phyloP scores from a whole-genome alignment of 2,329 filamentous ascomycete genomes.

The Lecanosticta acicola region DNA sequence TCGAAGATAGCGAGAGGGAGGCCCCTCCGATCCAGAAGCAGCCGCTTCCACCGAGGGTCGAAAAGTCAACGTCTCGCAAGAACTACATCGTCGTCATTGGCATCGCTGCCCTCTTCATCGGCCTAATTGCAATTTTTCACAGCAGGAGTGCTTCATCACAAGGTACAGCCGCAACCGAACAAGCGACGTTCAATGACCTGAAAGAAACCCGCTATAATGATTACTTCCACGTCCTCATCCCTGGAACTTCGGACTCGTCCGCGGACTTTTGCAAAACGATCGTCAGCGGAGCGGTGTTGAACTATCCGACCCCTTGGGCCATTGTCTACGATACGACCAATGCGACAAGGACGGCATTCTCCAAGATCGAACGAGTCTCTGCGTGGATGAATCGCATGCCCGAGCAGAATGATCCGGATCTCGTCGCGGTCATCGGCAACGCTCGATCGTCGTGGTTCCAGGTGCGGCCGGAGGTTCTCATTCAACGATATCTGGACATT shows the following conservation, averaged over 20 bases:
- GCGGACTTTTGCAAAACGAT: constrained; percentile 13
- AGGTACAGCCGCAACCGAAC: too few relatives aligned
- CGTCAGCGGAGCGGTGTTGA: constrained; percentile 9
- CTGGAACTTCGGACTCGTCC: constrained; percentile 1
- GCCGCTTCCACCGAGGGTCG: neutral
- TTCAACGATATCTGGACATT: constrained; percentile 8
- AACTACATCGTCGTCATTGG: too few relatives aligned
- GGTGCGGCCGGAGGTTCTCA: constrained; percentile 12
- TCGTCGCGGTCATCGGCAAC: constrained; percentile 10
- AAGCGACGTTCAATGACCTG: too few relatives aligned
- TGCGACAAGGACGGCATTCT: constrained; percentile 1
- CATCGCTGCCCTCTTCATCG: too few relatives aligned
- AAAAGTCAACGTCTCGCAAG: too few relatives aligned
- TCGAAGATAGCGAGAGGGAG: neutral
- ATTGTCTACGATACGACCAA: constrained; percentile 4
- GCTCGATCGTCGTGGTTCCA: constrained; percentile 11
- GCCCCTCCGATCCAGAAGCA: neutral
- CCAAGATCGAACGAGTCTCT: constrained; percentile 8
- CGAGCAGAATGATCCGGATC: constrained; percentile 6
- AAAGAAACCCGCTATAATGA: constrained; percentile 2
- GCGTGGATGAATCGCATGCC: constrained; percentile 4
- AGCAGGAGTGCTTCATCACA: too few relatives aligned
- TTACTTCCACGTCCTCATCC: constrained; percentile 12
- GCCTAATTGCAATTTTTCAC: too few relatives aligned
- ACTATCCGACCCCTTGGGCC: constrained; percentile 12